Evolutionary conservation across 164 flowering plant species (phyloP).

Genomic region (Berberis vulgaris): DNA sequence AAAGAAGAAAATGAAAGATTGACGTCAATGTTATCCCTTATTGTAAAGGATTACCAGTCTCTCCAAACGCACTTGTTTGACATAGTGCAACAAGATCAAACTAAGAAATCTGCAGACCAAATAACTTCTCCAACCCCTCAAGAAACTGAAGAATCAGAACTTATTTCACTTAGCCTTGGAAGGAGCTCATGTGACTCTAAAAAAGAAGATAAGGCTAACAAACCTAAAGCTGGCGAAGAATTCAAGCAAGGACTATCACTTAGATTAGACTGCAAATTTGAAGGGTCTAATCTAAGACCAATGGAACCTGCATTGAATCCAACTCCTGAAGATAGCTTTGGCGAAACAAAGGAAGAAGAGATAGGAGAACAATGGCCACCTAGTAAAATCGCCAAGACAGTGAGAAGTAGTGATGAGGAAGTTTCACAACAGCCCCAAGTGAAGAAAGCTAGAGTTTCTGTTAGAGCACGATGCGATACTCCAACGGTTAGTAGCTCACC

Average conservation of each 20-base stretch:
- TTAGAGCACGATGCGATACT: conserved; percentile 72
- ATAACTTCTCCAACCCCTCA: background rate
- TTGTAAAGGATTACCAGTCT: conserved; percentile 51
- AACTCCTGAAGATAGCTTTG: conserved; percentile 33
- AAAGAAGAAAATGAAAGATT: conserved; percentile 68
- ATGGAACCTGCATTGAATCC: conserved; percentile 14
- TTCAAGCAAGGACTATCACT: conserved; percentile 29
- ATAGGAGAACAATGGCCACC: conserved; percentile 41
- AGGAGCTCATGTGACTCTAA: conserved; percentile 25
- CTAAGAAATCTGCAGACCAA: conserved; percentile 14
- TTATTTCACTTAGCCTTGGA: conserved; percentile 74
- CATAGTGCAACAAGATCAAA: conserved; percentile 27
- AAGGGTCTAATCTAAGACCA: conserved; percentile 4
- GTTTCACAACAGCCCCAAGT: conserved; percentile 31
- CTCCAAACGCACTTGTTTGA: conserved; percentile 42
- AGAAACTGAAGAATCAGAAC: conserved; percentile 38
- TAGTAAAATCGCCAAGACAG: conserved; percentile 36
- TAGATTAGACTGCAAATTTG: conserved; percentile 33
- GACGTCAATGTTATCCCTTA: conserved; percentile 33
- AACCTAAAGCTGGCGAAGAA: conserved; percentile 15
- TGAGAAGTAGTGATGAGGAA: conserved; percentile 44
- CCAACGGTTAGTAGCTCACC: conserved; percentile 51
- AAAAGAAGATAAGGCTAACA: conserved; percentile 25
- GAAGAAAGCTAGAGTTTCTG: conserved; percentile 87
- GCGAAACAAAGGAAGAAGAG: conserved; percentile 36